phyloP scores from a whole-genome alignment of 2,329 filamentous ascomycete genomes.

The Aureobasidium sp. region DNA sequence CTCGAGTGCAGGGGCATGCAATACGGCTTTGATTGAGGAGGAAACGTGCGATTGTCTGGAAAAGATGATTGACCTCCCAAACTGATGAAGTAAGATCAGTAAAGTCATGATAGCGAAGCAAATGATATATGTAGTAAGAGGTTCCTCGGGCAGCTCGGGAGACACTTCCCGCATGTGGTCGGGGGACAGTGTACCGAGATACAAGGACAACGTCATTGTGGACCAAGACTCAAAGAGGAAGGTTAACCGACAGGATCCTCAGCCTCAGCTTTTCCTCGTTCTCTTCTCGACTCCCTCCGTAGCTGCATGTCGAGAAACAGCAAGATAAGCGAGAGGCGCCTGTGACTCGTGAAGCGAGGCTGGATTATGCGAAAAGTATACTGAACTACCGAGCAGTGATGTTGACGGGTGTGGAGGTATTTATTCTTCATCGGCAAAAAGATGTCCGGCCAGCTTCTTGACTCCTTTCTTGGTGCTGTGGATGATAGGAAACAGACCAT shows the following conservation, averaged over 20 bases:
- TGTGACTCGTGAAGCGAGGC: neutral
- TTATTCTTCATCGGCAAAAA: conserved; percentile 1
- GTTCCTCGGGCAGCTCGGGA: neutral
- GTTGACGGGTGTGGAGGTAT: neutral
- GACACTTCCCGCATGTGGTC: conserved; percentile 1
- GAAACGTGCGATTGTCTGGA: neutral
- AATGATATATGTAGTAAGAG: neutral
- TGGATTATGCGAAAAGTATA: neutral
- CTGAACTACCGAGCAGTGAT: neutral
- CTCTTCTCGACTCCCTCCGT: neutral
- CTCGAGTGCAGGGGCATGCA: conserved; percentile 3
- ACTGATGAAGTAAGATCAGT: neutral
- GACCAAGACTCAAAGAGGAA: neutral
- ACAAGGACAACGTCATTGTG: neutral
- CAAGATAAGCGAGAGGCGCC: neutral
- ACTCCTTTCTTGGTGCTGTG: conserved; percentile 9
- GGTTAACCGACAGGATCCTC: neutral
- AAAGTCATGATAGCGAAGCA: neutral
- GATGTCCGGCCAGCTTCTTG: conserved; percentile 11
- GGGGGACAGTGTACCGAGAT: neutral
- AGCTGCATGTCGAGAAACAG: neutral
- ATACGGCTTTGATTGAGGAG: neutral
- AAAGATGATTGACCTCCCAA: neutral
- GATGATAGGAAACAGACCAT: neutral
- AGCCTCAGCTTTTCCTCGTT: neutral